Percentiles rank a stretch among this genome's conserved stretches.
These are phyloP conservation scores for Gaertneriomyces semiglobifer DNA, from an alignment of 192 early-diverging fungal species.

Conservation along the genomic window DNA sequence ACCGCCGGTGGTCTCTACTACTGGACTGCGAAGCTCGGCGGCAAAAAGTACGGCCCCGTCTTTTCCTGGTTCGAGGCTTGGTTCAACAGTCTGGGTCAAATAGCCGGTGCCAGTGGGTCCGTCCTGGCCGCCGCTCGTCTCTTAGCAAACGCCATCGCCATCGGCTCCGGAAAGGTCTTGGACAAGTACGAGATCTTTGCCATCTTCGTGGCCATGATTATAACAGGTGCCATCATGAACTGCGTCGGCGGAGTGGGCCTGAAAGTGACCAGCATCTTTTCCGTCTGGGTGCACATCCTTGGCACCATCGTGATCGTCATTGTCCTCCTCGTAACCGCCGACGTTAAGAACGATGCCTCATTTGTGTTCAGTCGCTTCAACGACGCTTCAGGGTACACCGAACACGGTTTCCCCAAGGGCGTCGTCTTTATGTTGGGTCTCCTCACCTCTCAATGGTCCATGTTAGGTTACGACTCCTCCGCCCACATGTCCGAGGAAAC, in stretches of 20 bases:
- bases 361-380: constrained; percentile 35
- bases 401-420: constrained; percentile 24
- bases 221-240: constrained; percentile 36
- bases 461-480: constrained; percentile 46
- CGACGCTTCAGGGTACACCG: constrained; percentile 30
- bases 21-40: constrained; percentile 42
- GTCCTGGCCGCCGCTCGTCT: constrained; percentile 30
- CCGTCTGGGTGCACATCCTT: constrained; percentile 38
- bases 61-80: constrained; percentile 41
- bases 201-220: constrained; percentile 30
- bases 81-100: constrained; percentile 43
- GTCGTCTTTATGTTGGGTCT: constrained; percentile 42
- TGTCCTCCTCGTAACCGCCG: constrained; percentile 35
- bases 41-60: constrained; percentile 36
- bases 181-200: constrained; percentile 5
- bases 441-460: constrained; percentile 38
- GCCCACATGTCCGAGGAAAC: constrained; percentile 51
- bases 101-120: constrained; percentile 33
- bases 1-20: constrained; percentile 45
- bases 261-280: constrained; percentile 28
- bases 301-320: constrained; percentile 43
- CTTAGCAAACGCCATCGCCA: constrained; percentile 23
- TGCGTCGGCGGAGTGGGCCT: constrained; percentile 26
- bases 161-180: constrained; percentile 4
- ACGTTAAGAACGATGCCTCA: constrained; percentile 14